Conservation (phyloP, 371 early-diverging fungal species). For the Umbelopsis sp. region DNA sequence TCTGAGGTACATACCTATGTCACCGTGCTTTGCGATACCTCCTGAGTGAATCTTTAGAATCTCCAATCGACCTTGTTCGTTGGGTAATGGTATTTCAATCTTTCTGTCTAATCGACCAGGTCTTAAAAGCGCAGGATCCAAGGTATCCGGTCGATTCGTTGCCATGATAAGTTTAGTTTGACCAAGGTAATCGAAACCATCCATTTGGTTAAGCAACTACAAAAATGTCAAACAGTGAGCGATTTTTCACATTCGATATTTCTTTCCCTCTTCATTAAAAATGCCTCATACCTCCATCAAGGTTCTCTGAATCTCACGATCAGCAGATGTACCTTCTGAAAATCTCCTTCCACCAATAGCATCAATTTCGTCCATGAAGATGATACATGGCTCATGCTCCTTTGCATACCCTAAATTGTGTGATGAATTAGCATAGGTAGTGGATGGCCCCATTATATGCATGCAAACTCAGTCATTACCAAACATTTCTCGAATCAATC, state of each 20-base stretch:
- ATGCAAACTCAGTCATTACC: slow-evolving; percentile 47
- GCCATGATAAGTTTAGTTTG: slow-evolving; percentile 99
- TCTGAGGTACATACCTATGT: slow-evolving; percentile 73
- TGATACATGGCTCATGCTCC: slow-evolving; percentile 99
- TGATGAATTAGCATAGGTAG: not conserved
- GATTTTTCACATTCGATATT: too few relatives aligned
- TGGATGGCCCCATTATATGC: not conserved
- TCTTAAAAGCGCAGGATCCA: slow-evolving; percentile 98
- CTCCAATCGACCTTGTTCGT: slow-evolving; percentile 91
- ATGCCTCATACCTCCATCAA: slow-evolving; percentile 84
- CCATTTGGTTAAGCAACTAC: slow-evolving; percentile 97
- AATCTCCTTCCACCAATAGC: slow-evolving; percentile 99
- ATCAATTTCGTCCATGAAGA: slow-evolving; percentile 99
- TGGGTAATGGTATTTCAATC: slow-evolving; percentile 97
- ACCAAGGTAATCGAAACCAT: slow-evolving; percentile 99
- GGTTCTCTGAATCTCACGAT: slow-evolving; percentile 99
- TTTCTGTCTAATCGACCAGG: slow-evolving; percentile 99
- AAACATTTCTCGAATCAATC: slow-evolving; percentile 99
- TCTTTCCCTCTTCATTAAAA: not conserved
- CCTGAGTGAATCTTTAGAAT: slow-evolving; percentile 98
- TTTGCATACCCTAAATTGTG: slow-evolving; percentile 86
- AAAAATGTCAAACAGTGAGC: too few relatives aligned
- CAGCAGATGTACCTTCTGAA: slow-evolving; percentile 98
- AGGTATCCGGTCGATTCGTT: slow-evolving; percentile 98
- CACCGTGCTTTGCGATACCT: slow-evolving; percentile 94